A percentile compares a stretch with the other conserved stretches of the same genome.
These are phyloP conservation scores for Fusarium udum DNA, from an alignment of 2,329 filamentous ascomycete species.

Conservation along the genomic window DNA sequence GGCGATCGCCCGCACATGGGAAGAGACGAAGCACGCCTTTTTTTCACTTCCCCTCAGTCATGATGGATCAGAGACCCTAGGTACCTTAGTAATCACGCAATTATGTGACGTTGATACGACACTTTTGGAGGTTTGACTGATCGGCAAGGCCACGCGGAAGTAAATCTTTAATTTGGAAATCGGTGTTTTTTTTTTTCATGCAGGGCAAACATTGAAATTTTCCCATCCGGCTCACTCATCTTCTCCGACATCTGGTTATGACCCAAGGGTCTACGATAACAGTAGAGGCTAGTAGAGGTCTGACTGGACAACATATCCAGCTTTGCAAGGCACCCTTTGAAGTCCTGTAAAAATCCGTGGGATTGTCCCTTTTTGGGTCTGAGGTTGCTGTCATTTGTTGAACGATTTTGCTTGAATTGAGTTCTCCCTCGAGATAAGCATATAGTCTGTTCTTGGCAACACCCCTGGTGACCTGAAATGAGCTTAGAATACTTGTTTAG, in stretches of 20 bases:
- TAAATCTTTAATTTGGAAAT: neutral
- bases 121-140: neutral
- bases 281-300: neutral
- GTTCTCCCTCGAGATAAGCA: neutral
- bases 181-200: neutral
- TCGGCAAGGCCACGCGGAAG: neutral
- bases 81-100: slow-evolving; percentile 38
- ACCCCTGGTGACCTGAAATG: slow-evolving; percentile 8
- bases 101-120: slow-evolving; percentile 16
- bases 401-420: neutral
- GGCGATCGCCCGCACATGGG: slow-evolving; percentile 42
- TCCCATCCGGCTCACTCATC: neutral
- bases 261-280: neutral
- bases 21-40: slow-evolving; percentile 3
- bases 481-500: neutral
- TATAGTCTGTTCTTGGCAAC: neutral
- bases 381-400: neutral
- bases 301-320: neutral
- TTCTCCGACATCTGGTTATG: neutral
- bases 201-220: neutral
- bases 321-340: too few relatives aligned
- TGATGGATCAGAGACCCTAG: slow-evolving; percentile 26
- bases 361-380: neutral
- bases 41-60: slow-evolving; percentile 30
- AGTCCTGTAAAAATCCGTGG: neutral